Evolutionary conservation across 2,329 filamentous ascomycete genomes (phyloP), one percentile per base, ranked within the genome.

Genomic region (Neofusicoccum sp.): DNA sequence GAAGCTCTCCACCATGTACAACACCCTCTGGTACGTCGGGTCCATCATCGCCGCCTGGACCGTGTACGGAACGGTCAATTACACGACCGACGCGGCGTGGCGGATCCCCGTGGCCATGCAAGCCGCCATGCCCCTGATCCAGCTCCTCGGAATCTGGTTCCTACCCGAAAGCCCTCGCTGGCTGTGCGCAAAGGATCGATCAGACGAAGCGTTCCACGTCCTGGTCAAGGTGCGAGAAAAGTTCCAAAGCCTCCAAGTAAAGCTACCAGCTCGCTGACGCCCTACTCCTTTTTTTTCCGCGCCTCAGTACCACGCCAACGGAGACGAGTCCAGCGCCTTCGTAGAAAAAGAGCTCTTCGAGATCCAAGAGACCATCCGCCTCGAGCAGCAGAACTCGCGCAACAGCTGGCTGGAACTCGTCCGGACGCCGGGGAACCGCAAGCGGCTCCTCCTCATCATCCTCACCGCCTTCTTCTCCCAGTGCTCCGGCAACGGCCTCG

Each of bases 111-210:
- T 59, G 11, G 41, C 44, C 6, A 26, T 59, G 6, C 57, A 59
- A 34, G 43, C 43, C 2, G 34, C 24, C 33, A 47, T 79, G 54
- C 65, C 79, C 4, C 63, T 56, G 2, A 60, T 84, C 6, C 76
- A 83, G 31, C 73, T 81, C 61, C 45, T 75, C 4, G 65, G 36
- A 1, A 41, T 60, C 4, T 60, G 45, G 47, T 54, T 60, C 38
- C 75, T 83, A 4, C 84, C 84, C 0, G 85, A 87, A 63, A 82
- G 79, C 1, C 85, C 84, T 2, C 77, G 85, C 28, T 87, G 81
- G 79, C 58, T 60, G 14, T 53, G 36, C 47, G 47, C 63, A 9
- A 66, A 66, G 56, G 68, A 68, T 40, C 53, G 65, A 2, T 63
- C 65, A 16, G 66, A 67, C 57, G 64, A 70, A 63, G 66, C 66